A percentile compares a stretch with the other conserved stretches of the same genome.
These are phyloP conservation scores for Talaromyces rugulosus DNA, from an alignment of 2,329 filamentous ascomycete species.

Conservation along the genomic window DNA sequence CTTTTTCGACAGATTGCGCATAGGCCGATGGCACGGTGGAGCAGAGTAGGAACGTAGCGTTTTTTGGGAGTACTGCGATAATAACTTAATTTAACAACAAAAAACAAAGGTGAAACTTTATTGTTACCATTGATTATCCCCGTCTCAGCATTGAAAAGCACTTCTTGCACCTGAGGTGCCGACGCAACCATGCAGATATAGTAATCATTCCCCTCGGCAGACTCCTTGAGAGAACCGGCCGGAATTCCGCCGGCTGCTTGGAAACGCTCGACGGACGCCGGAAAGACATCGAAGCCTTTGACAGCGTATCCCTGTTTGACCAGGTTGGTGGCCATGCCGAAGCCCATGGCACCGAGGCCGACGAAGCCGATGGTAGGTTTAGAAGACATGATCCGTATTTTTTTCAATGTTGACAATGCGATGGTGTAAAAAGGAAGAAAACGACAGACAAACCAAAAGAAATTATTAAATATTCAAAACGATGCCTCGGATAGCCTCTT, in stretches of 20 bases:
- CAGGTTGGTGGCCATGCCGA: constrained; percentile 74
- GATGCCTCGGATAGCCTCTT: not conserved
- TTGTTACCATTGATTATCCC: constrained; percentile 40
- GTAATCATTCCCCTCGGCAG: constrained; percentile 56
- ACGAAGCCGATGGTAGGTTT: constrained; percentile 61
- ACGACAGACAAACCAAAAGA: not conserved
- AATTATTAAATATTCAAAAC: not conserved
- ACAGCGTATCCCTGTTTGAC: constrained; percentile 63
- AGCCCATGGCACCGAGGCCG: constrained; percentile 76
- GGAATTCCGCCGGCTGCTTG: constrained; percentile 57
- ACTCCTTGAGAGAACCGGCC: constrained; percentile 57
- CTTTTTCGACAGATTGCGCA: constrained; percentile 55
- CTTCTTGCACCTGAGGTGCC: constrained; percentile 62
- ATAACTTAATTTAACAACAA: constrained; percentile 13
- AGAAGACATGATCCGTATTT: constrained; percentile 46
- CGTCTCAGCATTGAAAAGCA: constrained; percentile 57
- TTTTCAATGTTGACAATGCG: not conserved
- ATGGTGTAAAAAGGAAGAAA: not conserved
- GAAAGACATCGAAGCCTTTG: constrained; percentile 68
- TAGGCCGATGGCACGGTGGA: constrained; percentile 68
- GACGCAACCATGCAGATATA: constrained; percentile 75
- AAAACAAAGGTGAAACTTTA: not conserved
- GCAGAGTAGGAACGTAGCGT: constrained; percentile 61
- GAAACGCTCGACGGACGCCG: constrained; percentile 63
- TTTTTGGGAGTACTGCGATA: constrained; percentile 46